Conservation (phyloP, 805 yeast species). For the Clavispora asparagi region DNA sequence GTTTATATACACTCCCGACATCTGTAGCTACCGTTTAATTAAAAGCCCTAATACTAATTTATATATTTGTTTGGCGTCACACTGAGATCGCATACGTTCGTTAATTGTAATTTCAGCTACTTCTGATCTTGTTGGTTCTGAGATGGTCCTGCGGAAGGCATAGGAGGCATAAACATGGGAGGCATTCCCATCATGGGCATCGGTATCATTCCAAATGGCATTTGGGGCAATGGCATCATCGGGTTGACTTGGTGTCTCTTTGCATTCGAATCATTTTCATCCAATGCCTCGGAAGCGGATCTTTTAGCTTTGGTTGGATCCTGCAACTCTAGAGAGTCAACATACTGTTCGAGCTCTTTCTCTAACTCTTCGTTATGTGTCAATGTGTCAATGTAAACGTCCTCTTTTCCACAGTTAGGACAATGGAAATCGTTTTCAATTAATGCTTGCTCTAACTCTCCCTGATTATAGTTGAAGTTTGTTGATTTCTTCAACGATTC, state of each 20-base stretch:
- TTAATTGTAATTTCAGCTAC: background rate
- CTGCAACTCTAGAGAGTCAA: slow-evolving; percentile 36
- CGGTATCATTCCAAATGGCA: slow-evolving; percentile 16
- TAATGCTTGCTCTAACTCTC: slow-evolving; percentile 40
- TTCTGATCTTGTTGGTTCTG: background rate
- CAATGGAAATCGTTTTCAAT: slow-evolving; percentile 85
- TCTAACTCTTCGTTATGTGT: slow-evolving; percentile 57
- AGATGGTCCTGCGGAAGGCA: background rate
- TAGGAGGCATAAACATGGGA: slow-evolving; percentile 8
- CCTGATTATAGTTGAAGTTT: slow-evolving; percentile 34
- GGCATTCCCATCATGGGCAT: slow-evolving; percentile 13
- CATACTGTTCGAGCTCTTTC: slow-evolving; percentile 46
- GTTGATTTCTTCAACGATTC: slow-evolving; percentile 53
- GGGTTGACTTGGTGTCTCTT: slow-evolving; percentile 24
- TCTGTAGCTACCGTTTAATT: background rate
- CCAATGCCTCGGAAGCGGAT: slow-evolving; percentile 1
- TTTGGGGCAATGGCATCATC: slow-evolving; percentile 10
- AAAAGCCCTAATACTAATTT: background rate
- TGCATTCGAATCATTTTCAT: slow-evolving; percentile 15
- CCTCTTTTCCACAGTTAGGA: slow-evolving; percentile 77
- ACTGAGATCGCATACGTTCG: background rate
- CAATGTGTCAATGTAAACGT: slow-evolving; percentile 70
- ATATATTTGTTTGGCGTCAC: background rate
- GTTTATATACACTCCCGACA: background rate
- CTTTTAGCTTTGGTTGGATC: slow-evolving; percentile 25